A percentile compares a stretch with the other conserved stretches of the same genome.
These are phyloP conservation scores for Plectosphaerella cucumerina DNA, from an alignment of 2,329 filamentous ascomycete species.

Conservation along the genomic window DNA sequence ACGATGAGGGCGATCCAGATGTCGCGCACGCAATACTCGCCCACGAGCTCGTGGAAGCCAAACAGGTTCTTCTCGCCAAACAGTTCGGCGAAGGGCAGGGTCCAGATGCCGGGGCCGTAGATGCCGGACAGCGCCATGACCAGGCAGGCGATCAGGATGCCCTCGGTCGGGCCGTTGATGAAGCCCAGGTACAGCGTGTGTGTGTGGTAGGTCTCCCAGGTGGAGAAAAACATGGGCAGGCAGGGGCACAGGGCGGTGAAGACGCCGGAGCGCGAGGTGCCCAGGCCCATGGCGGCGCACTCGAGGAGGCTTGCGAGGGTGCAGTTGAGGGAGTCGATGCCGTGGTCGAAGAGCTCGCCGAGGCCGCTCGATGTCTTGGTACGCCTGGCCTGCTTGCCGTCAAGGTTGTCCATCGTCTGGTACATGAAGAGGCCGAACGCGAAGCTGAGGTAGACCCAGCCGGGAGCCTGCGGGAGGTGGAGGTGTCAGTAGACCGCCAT, in stretches of 20 bases:
- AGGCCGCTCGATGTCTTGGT: conserved; percentile 93
- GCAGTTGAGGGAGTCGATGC: conserved; percentile 97
- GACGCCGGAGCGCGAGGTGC: conserved; percentile 76
- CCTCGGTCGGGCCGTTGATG: conserved; percentile 96
- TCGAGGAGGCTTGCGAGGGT: conserved; percentile 88
- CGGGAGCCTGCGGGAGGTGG: conserved; percentile 62
- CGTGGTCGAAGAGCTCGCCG: conserved; percentile 96
- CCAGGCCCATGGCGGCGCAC: conserved; percentile 88
- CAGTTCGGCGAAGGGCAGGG: conserved; percentile 65
- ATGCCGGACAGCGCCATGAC: conserved; percentile 86
- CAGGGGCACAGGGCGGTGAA: conserved; percentile 91
- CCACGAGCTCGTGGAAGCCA: conserved; percentile 55
- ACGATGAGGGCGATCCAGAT: conserved; percentile 77
- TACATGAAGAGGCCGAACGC: conserved; percentile 97
- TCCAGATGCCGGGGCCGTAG: conserved; percentile 87
- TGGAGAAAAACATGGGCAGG: conserved; percentile 98
- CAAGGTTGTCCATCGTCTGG: conserved; percentile 98
- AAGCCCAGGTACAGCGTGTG: conserved; percentile 95
- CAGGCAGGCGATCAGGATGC: conserved; percentile 78
- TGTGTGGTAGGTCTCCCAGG: conserved; percentile 99
- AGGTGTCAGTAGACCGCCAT: neutral
- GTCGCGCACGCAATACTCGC: conserved; percentile 73
- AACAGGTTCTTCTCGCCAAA: conserved; percentile 55
- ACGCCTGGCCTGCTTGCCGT: conserved; percentile 93
- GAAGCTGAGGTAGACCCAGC: conserved; percentile 95